Base-by-base conservation (phyloP, 1,139 yeast species). In the Kodamaea fungicola region DNA sequence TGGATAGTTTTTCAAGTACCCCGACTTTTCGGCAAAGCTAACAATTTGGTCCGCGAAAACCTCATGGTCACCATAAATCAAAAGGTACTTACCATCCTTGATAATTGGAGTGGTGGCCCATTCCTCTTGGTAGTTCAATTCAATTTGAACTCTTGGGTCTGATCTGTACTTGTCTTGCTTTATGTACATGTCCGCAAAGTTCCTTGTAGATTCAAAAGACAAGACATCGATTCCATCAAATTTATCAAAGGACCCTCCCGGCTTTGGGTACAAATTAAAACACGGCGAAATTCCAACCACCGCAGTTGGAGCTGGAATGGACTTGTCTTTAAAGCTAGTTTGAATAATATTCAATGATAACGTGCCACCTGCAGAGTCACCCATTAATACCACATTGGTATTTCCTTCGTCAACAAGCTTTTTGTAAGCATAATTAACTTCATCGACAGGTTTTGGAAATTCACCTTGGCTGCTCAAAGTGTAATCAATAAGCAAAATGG, bases 321-420 rank as follows among this genome's bases (percentile, higher is more conserved):
- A 8, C 10, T 23, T 23, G 7, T 28, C 33, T n/a, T 13, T 23
- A 19, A 55, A 54, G 45, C 65, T 46, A 34, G 50, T 57, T 42
- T 64, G 64, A 7, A 60, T 44, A 38, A 56, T 61, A 19, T 49
- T 49, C 9, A 65, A 46, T 1, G 65, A 46, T 40, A 67, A 50
- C 49, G 67, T 59, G 2, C 71, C 74, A 12, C 74, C 74, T 9
- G 73, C 71, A 1, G 71, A 64, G 44, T 67, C 74, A 1, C 74
- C 74, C 43, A 65, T 35, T 4, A 70, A 47, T 1, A 57, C 46
- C 6, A 70, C 51, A 36, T 67, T 67, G 8, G 47, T 43, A 37
- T 57, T 51, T 2, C 67, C 65, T 22, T 60, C 64, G 2, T 30
- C 32, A 7, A 40, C 55, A 37, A 71, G 58, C 12, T 49, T 45